Evolutionary conservation across 345 rosid species (phyloP).

Genomic region (Syzygium aqueum): DNA sequence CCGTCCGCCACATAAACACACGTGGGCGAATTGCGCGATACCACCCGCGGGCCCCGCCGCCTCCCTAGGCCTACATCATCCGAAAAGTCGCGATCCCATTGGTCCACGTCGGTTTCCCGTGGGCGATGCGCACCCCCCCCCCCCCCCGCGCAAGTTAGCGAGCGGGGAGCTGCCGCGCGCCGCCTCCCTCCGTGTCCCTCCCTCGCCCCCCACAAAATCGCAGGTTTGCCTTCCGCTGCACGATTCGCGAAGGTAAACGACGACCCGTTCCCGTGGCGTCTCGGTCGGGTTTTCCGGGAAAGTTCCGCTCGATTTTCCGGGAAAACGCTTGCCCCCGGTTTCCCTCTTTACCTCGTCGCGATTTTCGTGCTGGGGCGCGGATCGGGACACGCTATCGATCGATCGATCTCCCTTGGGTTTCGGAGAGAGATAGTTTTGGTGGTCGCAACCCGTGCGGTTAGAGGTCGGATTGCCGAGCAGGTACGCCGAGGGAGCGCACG

Average conservation of each 20-base stretch:
- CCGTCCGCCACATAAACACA: constrained; percentile 2
- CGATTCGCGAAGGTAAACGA: neutral
- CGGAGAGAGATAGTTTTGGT: neutral
- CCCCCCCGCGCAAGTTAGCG: constrained; percentile 5
- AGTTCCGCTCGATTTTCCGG: neutral
- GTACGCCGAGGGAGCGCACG: neutral
- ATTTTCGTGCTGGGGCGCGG: neutral
- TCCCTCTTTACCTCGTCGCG: neutral
- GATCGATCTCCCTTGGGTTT: neutral
- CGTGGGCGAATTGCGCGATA: neutral
- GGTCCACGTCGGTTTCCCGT: constrained; percentile 16
- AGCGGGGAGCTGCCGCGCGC: neutral
- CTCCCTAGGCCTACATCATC: constrained; percentile 1
- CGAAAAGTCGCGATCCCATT: constrained; percentile 1
- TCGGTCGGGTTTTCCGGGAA: neutral
- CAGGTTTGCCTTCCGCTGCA: neutral
- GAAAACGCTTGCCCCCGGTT: neutral
- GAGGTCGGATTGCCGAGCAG: neutral
- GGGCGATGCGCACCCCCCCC: neutral
- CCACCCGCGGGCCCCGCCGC: neutral
- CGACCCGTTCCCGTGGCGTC: neutral
- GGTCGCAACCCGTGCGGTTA: neutral
- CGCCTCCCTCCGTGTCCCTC: neutral
- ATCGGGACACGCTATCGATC: neutral
- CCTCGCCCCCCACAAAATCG: neutral